A percentile compares a stretch with the other conserved stretches of the same genome.
phyloP scores from a whole-genome alignment of 2,329 filamentous ascomycete species.

The Microdochium paspali region DNA sequence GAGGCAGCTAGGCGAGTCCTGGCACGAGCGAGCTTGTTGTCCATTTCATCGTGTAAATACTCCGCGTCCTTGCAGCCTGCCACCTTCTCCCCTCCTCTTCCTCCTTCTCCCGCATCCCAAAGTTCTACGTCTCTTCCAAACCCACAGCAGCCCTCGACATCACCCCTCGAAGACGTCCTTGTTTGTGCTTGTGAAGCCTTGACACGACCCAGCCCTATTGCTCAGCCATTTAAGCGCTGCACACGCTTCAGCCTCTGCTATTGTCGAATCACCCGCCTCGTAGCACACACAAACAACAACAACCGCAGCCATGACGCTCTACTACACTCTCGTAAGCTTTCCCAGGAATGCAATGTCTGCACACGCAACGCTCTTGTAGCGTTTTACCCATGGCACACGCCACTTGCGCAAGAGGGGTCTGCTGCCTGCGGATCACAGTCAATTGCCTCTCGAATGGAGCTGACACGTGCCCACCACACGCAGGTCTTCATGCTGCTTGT shows the following conservation, averaged over 20 bases:
- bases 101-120: neutral
- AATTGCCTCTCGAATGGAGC: no score
- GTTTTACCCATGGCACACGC: no score
- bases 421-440: no score
- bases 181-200: neutral
- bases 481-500: constrained; percentile 79
- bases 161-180: neutral
- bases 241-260: neutral
- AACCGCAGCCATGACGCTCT: constrained; percentile 31
- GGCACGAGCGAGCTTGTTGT: neutral
- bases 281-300: constrained; percentile 14
- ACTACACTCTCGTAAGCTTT: constrained; percentile 36
- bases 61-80: neutral
- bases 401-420: no score
- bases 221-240: neutral
- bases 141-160: neutral
- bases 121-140: neutral
- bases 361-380: no score
- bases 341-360: neutral
- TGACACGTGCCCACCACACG: constrained; percentile 10
- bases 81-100: neutral
- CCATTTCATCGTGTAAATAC: neutral
- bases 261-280: constrained; percentile 3
- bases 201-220: neutral
- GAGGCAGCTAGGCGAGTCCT: neutral